phyloP scores from a whole-genome alignment of 2,329 filamentous ascomycete species.

The Trichoderma atrobrunneum region DNA sequence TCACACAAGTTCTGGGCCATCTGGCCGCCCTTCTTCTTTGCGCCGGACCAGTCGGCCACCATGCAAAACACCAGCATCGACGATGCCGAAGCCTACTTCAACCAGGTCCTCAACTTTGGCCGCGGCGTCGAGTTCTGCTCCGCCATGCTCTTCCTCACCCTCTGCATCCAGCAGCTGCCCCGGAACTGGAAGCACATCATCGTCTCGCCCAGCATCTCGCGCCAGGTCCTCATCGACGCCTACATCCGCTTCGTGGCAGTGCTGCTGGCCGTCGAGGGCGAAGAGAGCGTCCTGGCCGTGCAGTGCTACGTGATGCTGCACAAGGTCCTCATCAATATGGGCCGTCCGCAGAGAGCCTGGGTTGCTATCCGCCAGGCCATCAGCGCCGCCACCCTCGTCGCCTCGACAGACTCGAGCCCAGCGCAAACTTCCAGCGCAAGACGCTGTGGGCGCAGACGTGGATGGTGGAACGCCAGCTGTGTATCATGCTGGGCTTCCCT shows the following conservation, averaged over 20 bases:
- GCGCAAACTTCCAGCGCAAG: conserved; percentile 31
- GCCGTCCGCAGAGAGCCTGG: conserved; percentile 55
- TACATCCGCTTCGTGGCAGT: conserved; percentile 44
- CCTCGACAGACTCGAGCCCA: conserved; percentile 36
- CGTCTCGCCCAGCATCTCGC: conserved; percentile 36
- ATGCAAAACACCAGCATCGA: conserved; percentile 12
- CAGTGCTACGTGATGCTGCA: conserved; percentile 50
- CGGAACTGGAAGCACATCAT: conserved; percentile 28
- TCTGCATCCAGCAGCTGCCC: conserved; percentile 42
- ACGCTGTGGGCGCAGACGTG: conserved; percentile 40
- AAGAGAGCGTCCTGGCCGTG: conserved; percentile 50
- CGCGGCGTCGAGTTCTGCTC: conserved; percentile 34
- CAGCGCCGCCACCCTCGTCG: conserved; percentile 50
- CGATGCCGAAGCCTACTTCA: conserved; percentile 34
- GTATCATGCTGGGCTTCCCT: conserved; percentile 53
- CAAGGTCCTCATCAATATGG: conserved; percentile 54
- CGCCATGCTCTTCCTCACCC: conserved; percentile 42
- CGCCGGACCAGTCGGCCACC: not conserved
- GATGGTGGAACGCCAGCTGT: conserved; percentile 48
- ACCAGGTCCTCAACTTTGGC: conserved; percentile 34
- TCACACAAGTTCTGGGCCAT: conserved; percentile 28
- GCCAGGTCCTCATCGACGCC: conserved; percentile 41
- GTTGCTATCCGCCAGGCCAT: conserved; percentile 48
- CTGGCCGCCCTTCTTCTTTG: conserved; percentile 24
- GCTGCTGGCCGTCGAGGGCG: conserved; percentile 48